phyloP scores from a whole-genome alignment of 129 eudicot species.

The Chrysanthemum seticuspe region DNA sequence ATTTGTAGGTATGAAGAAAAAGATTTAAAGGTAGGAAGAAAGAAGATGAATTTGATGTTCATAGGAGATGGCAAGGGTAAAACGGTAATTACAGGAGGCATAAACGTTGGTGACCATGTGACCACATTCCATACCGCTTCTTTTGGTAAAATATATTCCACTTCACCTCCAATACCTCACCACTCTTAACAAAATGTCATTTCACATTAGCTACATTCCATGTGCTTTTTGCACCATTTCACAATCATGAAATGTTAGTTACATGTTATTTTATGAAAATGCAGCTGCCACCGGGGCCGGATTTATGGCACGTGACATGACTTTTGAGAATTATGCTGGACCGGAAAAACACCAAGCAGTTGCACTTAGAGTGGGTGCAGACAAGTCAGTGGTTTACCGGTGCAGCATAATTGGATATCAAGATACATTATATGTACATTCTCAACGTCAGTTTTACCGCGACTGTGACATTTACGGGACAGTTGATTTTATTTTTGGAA shows the following conservation, averaged over 20 bases:
- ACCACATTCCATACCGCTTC: conserved; percentile 92
- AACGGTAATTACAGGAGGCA: conserved; percentile 61
- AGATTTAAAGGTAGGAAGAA: conserved; percentile 63
- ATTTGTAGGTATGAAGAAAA: conserved; percentile 54
- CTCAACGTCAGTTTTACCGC: conserved; percentile 46
- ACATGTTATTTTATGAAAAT: neutral
- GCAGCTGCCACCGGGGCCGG: conserved; percentile 47
- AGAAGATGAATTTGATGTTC: conserved; percentile 66
- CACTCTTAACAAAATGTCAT: conserved; percentile 19
- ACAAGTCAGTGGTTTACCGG: conserved; percentile 42
- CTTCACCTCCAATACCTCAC: neutral
- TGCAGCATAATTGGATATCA: conserved; percentile 47
- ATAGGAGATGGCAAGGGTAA: conserved; percentile 69
- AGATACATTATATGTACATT: conserved; percentile 44
- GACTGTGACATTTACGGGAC: conserved; percentile 48
- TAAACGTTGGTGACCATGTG: conserved; percentile 49
- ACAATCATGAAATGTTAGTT: neutral
- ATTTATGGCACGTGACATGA: conserved; percentile 45
- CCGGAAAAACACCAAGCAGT: conserved; percentile 47
- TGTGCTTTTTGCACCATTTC: conserved; percentile 20
- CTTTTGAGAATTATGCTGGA: conserved; percentile 45
- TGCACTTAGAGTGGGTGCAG: conserved; percentile 46
- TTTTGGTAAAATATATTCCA: conserved; percentile 58
- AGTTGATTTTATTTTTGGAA: conserved; percentile 49
- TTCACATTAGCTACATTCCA: conserved; percentile 16